Percentiles rank a stretch among this genome's conserved stretches.
These are phyloP conservation scores for Lotmaria passim DNA, from an alignment of 208 protist species.

Conservation along the genomic window DNA sequence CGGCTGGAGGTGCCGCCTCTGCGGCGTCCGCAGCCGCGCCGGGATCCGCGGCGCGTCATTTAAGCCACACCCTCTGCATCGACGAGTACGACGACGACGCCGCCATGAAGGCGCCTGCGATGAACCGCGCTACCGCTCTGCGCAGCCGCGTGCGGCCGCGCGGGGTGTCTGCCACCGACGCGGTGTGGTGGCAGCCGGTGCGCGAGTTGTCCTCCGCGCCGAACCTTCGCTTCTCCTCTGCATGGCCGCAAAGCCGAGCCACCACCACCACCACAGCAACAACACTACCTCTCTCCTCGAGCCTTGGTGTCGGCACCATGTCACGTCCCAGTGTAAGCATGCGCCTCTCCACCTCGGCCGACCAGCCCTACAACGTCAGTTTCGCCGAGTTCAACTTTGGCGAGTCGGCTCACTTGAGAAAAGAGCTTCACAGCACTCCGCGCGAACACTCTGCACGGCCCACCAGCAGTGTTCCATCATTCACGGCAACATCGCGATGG, in stretches of 20 bases:
- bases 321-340: conserved; percentile 3
- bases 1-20: conserved; percentile 1
- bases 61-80: conserved; percentile 29
- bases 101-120: neutral
- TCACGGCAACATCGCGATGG: neutral
- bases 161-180: conserved; percentile 56
- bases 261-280: neutral
- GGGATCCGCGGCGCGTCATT: neutral
- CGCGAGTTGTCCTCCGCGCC: conserved; percentile 27
- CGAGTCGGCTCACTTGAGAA: neutral
- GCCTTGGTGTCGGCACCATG: neutral
- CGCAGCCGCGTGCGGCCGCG: conserved; percentile 52
- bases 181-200: conserved; percentile 39
- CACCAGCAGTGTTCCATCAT: neutral
- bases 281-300: neutral
- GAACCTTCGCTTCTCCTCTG: conserved; percentile 24
- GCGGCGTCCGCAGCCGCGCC: neutral
- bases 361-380: conserved; percentile 12
- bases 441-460: neutral
- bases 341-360: conserved; percentile 2
- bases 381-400: neutral
- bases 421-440: neutral
- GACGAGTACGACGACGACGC: conserved; percentile 60
- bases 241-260: neutral
- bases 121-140: neutral